phyloP scores from a whole-genome alignment of 2,329 filamentous ascomycete genomes.

The Didymella lethalis region DNA sequence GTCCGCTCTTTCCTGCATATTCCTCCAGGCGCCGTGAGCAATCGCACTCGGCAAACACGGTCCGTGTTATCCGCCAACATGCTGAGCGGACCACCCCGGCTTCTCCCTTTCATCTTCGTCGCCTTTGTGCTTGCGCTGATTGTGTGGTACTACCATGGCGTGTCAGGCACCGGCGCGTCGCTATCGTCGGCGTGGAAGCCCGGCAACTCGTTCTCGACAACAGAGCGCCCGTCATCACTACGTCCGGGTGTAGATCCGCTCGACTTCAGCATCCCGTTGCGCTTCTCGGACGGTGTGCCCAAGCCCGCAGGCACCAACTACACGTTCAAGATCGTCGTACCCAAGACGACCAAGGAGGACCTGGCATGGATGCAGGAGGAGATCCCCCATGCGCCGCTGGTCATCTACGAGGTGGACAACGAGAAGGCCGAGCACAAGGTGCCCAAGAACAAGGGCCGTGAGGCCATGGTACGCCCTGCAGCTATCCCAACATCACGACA shows the following conservation, averaged over 20 bases:
- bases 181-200: slow-evolving; percentile 28
- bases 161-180: slow-evolving; percentile 19
- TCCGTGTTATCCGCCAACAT: slow-evolving; percentile 34
- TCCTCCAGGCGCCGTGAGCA: slow-evolving; percentile 21
- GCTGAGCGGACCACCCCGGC: slow-evolving; percentile 48
- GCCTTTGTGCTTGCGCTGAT: slow-evolving; percentile 37
- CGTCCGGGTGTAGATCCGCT: slow-evolving; percentile 38
- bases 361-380: slow-evolving; percentile 49
- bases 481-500: neutral
- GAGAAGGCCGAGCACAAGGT: slow-evolving; percentile 58
- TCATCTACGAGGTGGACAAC: slow-evolving; percentile 63
- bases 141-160: slow-evolving; percentile 43
- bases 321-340: slow-evolving; percentile 46
- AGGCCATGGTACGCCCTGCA: slow-evolving; percentile 59
- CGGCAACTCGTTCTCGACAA: slow-evolving; percentile 15
- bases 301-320: slow-evolving; percentile 50
- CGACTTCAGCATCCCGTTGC: slow-evolving; percentile 48
- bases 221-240: slow-evolving; percentile 22
- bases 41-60: slow-evolving; percentile 17
- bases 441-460: slow-evolving; percentile 67
- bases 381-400: slow-evolving; percentile 47
- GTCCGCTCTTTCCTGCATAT: slow-evolving; percentile 1
- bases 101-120: slow-evolving; percentile 40
- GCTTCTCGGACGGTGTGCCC: slow-evolving; percentile 39
- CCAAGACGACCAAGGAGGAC: slow-evolving; percentile 50